phyloP scores from a whole-genome alignment of 2,329 filamentous ascomycete genomes.

The Aureobasidium sp. region DNA sequence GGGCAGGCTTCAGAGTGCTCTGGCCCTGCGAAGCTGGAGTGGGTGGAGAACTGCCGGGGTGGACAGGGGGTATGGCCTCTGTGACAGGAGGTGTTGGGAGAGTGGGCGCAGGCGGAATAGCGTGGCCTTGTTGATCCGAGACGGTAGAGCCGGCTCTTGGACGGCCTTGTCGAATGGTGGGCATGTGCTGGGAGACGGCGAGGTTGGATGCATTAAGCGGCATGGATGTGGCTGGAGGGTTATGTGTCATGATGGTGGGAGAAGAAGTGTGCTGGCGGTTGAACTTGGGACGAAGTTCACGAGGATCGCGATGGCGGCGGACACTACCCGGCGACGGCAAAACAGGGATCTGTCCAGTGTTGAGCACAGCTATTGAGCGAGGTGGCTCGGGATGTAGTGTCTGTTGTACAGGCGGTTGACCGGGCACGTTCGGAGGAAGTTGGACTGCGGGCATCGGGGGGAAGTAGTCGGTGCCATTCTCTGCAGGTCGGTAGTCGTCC shows the following conservation, averaged over 20 bases:
- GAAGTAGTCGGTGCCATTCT: slow-evolving; percentile 74
- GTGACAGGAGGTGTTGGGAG: slow-evolving; percentile 46
- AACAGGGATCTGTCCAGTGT: slow-evolving; percentile 70
- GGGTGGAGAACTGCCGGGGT: slow-evolving; percentile 22
- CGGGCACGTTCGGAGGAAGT: slow-evolving; percentile 30
- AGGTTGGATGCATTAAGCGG: slow-evolving; percentile 22
- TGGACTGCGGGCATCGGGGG: slow-evolving; percentile 53
- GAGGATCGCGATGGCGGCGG: slow-evolving; percentile 28
- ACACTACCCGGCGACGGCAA: slow-evolving; percentile 74
- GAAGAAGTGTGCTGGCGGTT: slow-evolving; percentile 71
- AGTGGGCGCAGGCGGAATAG: slow-evolving; percentile 36
- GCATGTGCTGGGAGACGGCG: slow-evolving; percentile 31
- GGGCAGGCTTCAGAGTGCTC: slow-evolving; percentile 10
- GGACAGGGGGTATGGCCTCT: slow-evolving; percentile 20
- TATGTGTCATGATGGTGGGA: slow-evolving; percentile 56
- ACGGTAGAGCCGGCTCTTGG: slow-evolving; percentile 32
- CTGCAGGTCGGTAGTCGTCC: slow-evolving; percentile 57
- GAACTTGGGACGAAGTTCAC: slow-evolving; percentile 46
- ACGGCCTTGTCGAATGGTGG: slow-evolving; percentile 21
- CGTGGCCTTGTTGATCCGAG: slow-evolving; percentile 34
- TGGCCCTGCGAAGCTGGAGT: slow-evolving; percentile 22
- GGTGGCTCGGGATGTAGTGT: slow-evolving; percentile 36
- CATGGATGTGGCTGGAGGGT: slow-evolving; percentile 19
- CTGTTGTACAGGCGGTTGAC: slow-evolving; percentile 25
- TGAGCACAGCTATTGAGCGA: slow-evolving; percentile 71